A percentile compares a stretch with the other conserved stretches of the same genome.
Conservation (phyloP, 352 stramenopile genomes). For the Globisporangium radiosum region DNA sequence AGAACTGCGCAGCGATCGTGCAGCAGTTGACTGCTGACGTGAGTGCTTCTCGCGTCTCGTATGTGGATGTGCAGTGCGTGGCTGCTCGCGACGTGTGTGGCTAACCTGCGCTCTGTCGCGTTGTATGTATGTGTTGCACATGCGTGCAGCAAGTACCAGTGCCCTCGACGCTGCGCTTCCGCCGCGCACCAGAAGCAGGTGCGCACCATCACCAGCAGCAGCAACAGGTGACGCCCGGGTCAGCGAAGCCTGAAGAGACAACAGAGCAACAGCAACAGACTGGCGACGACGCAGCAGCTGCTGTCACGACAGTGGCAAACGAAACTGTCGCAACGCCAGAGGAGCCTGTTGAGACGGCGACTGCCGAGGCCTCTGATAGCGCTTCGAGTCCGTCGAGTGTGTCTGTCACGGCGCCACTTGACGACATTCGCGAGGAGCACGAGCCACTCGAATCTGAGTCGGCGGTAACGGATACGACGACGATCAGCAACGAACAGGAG, state of each 20-base stretch:
- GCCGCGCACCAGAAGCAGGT: constrained; percentile 45
- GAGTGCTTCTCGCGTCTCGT: constrained; percentile 2
- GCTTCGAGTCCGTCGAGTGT: not conserved
- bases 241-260: constrained; percentile 9
- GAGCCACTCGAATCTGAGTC: too few relatives aligned
- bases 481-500: not conserved
- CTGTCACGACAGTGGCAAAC: not conserved
- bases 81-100: not conserved
- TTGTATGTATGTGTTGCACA: constrained; percentile 1
- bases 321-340: too few relatives aligned
- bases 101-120: not conserved
- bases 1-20: constrained; percentile 73
- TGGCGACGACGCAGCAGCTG: not conserved
- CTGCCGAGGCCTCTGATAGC: too few relatives aligned
- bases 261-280: constrained; percentile 7
- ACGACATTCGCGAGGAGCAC: constrained; percentile 7
- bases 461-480: not conserved
- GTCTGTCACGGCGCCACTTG: not conserved
- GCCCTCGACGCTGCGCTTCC: constrained; percentile 62
- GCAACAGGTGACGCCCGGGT: not conserved
- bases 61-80: not conserved
- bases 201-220: not conserved
- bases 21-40: constrained; percentile 76
- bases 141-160: constrained; percentile 44
- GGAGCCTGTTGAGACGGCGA: too few relatives aligned